Base-by-base conservation (phyloP, 495 filamentous ascomycete species). In the Ascodesmis nigricans region DNA sequence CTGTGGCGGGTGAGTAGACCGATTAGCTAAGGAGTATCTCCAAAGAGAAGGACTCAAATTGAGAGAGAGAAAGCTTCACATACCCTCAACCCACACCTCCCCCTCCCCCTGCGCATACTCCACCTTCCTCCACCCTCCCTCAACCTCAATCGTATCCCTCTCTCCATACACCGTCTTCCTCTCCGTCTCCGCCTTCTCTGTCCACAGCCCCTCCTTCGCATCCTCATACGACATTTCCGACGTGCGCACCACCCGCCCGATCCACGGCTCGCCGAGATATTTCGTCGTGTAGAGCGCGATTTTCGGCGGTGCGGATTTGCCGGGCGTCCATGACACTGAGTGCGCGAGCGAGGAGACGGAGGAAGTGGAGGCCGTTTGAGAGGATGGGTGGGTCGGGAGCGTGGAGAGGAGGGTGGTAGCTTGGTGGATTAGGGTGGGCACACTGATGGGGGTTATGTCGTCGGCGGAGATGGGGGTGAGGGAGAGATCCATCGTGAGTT, bases 181-280 rank as follows among this genome's bases (percentile, higher is more conserved):
- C 31, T 50, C 47, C 11, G 46, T 27, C 28, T 36, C 23, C 5
- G 35, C 29, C 32, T 42, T 48, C 17, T 38, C 46, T n/a, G 37
- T 34, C 1, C 34, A 19, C 20, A 50, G 34, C 9, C 31, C 34
- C 14, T 22, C 33, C 25, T 35, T 38, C 3, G 45, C 26, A 11
- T 41, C 23, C 15, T 45, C 38, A 22, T 50, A 50, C 3, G 33
- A 31, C 15, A 49, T 33, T 21, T 41, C 24, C 5, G 23, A 13
- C n/a, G 34, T 25, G 10, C 21, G 36, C 9, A 42, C 42, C 29
- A 45, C 42, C 13, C 47, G 42, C 13, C 33, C 21, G 2, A 47
- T 39, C 47, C 47, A 50, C 17, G 41, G 46, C 18, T 49, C 45
- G 15, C 35, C 36, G 8, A 39, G 26, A 21, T 49, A 18, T 16